phyloP scores from a whole-genome alignment of 164 flowering plant genomes.

The Kingdonia uniflora region DNA sequence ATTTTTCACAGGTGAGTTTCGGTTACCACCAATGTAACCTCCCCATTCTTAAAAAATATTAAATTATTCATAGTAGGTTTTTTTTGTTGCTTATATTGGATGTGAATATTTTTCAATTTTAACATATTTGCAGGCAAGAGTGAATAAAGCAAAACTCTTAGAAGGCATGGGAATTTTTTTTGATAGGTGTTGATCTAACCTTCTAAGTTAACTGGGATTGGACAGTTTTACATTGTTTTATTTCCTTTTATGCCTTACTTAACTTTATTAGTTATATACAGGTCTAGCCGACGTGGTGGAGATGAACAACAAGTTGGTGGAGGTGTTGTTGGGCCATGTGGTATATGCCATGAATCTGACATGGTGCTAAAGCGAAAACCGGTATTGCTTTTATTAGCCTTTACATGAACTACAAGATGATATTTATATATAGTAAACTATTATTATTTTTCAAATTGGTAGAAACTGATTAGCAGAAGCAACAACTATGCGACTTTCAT shows the following conservation, averaged over 20 bases:
- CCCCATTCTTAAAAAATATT: no score
- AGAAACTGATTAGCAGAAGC: no score
- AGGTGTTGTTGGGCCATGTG: conserved; percentile 59
- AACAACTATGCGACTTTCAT: no score
- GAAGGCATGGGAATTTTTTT: conserved; percentile 88
- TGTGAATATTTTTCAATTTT: conserved; percentile 1
- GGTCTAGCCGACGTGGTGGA: conserved; percentile 48
- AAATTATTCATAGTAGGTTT: no score
- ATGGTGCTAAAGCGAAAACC: conserved; percentile 72
- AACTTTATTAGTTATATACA: conserved; percentile 13
- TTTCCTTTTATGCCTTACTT: not conserved
- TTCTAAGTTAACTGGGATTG: not conserved
- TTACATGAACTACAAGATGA: no score
- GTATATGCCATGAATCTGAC: conserved; percentile 56
- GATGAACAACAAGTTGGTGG: conserved; percentile 45
- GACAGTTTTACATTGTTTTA: not conserved
- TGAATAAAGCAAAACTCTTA: conserved; percentile 66
- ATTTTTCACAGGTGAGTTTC: no score
- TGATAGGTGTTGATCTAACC: conserved; percentile 42
- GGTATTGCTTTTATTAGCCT: conserved; percentile 30
- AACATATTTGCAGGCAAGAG: conserved; percentile 53
- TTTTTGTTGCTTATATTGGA: not conserved
- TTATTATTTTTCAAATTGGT: no score
- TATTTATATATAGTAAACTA: no score
- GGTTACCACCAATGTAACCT: no score